A percentile compares a stretch with the other conserved stretches of the same genome.
Evolutionary conservation across 108 stramenopile genomes (phyloP).

Genomic region (Chaetoceros muelleri): DNA sequence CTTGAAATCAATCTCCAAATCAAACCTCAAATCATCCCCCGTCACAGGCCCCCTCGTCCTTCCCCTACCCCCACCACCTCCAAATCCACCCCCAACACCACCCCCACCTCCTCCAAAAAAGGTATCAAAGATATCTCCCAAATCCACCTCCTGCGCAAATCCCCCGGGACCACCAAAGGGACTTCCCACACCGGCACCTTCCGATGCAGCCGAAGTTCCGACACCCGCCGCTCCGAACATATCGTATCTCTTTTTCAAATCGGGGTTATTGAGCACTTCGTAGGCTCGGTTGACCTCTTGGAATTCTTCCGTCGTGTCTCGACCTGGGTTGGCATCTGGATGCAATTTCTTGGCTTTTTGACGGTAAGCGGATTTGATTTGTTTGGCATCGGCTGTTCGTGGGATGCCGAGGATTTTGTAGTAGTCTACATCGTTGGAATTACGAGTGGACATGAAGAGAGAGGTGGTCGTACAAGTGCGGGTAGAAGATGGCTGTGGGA

Average conservation of each 20-base stretch:
- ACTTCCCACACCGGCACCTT: conserved; percentile 8
- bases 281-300: conserved; percentile 84
- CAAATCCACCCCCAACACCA: conserved; percentile 37
- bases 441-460: conserved; percentile 62
- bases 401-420: conserved; percentile 69
- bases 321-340: conserved; percentile 72
- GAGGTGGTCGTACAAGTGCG: conserved; percentile 23
- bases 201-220: conserved; percentile 48
- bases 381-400: conserved; percentile 47
- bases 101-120: conserved; percentile 85
- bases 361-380: conserved; percentile 83
- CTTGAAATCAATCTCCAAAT: conserved; percentile 91
- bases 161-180: conserved; percentile 60
- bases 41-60: conserved; percentile 56
- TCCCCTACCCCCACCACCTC: conserved; percentile 41
- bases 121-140: conserved; percentile 93
- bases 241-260: conserved; percentile 78
- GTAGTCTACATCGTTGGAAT: conserved; percentile 50
- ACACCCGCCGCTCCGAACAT: conserved; percentile 82
- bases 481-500: not conserved
- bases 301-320: conserved; percentile 45
- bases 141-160: conserved; percentile 83
- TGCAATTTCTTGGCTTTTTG: conserved; percentile 75
- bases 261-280: conserved; percentile 82
- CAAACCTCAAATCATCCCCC: conserved; percentile 87